These are phyloP conservation scores for Chamaecyparis obtusa DNA, from an alignment of 75 land plant species.

Conservation along the genomic window DNA sequence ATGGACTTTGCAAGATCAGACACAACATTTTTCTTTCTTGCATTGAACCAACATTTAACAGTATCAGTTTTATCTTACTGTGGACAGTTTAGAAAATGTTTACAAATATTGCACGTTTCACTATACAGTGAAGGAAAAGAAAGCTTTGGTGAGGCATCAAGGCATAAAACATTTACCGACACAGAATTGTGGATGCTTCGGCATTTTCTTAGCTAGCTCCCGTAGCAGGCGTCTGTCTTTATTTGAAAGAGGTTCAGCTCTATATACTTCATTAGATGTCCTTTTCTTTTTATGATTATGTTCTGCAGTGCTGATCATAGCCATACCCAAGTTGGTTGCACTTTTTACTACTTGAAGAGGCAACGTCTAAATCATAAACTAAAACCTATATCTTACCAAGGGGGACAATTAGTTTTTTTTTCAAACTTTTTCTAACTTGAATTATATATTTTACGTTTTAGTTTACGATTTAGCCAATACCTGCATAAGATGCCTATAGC, in stretches of 20 bases:
- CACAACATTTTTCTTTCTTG: constrained; percentile 79
- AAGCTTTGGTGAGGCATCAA: background rate
- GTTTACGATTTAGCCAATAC: no score
- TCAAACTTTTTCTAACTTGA: no score
- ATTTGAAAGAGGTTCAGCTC: constrained; percentile 64
- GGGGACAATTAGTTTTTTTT: no score
- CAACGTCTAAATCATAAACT: no score
- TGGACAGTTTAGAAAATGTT: background rate
- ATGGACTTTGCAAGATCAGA: constrained; percentile 81
- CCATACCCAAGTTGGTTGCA: background rate
- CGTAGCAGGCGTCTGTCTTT: constrained; percentile 78
- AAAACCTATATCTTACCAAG: no score
- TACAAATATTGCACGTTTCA: background rate
- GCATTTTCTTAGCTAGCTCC: constrained; percentile 70
- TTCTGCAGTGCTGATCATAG: background rate
- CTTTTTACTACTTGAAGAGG: background rate
- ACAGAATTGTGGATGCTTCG: constrained; percentile 61
- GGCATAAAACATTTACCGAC: constrained; percentile 56
- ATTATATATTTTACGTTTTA: no score
- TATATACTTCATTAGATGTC: constrained; percentile 11
- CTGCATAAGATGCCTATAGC: background rate
- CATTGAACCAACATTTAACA: background rate
- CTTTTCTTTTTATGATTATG: background rate
- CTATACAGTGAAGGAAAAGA: background rate
- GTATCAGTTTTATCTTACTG: background rate